A percentile compares a stretch with the other conserved stretches of the same genome.
phyloP scores from a whole-genome alignment of 164 flowering plant genomes.

The Macadamia tetraphylla region DNA sequence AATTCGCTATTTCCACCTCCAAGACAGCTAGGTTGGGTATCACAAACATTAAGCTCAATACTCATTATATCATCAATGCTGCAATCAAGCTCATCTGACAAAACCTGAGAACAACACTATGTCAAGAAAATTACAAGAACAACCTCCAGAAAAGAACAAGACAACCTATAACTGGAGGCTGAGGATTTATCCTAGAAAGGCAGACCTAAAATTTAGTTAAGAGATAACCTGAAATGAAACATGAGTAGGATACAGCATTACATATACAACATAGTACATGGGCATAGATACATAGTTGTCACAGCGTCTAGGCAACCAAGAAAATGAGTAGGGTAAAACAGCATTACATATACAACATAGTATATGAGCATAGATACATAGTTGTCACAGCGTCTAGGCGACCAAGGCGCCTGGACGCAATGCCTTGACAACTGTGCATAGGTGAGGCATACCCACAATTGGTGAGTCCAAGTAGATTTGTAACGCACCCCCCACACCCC shows the following conservation, averaged over 20 bases:
- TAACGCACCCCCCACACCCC: neutral
- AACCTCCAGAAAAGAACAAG: neutral
- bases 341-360: too few species aligned
- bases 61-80: constrained; percentile 55
- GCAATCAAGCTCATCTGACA: constrained; percentile 74
- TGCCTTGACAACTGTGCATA: too few species aligned
- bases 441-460: neutral
- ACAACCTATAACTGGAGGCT: neutral
- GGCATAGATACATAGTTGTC: too few species aligned
- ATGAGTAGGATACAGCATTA: neutral
- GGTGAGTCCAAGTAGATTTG: constrained; percentile 1
- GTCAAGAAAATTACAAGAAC: constrained; percentile 4
- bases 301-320: too few species aligned
- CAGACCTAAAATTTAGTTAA: neutral
- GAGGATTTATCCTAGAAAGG: neutral
- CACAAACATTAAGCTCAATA: constrained; percentile 80
- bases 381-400: too few species aligned
- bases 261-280: too few species aligned
- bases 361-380: too few species aligned
- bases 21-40: constrained; percentile 93
- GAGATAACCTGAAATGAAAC: neutral
- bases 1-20: constrained; percentile 93
- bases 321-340: too few species aligned
- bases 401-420: too few species aligned
- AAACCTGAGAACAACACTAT: constrained; percentile 31